These are phyloP conservation scores for Globisporangium middletonii DNA, from an alignment of 352 stramenopile species.

Conservation along the genomic window DNA sequence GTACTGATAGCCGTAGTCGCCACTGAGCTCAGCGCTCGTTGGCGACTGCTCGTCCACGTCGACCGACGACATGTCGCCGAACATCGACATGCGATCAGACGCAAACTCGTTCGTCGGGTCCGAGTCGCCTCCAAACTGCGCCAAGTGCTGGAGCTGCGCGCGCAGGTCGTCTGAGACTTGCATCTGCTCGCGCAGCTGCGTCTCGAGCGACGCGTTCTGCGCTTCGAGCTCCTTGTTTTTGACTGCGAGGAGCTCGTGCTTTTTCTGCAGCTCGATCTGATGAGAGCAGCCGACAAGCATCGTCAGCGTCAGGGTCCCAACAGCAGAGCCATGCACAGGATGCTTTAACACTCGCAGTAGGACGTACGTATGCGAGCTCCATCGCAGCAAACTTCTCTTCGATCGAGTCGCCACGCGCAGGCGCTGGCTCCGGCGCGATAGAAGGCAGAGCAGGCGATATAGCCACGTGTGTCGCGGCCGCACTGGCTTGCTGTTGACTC, in stretches of 20 bases:
- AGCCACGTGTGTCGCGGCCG: background rate
- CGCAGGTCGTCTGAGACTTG: constrained; percentile 57
- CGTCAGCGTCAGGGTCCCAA: background rate
- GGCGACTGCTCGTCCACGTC: constrained; percentile 30
- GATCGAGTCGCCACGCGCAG: constrained; percentile 18
- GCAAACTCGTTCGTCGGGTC: constrained; percentile 45
- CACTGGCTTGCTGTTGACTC: constrained; percentile 6
- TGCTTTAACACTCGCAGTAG: background rate
- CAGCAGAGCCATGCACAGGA: background rate
- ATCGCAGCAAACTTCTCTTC: constrained; percentile 49
- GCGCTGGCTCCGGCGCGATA: constrained; percentile 10
- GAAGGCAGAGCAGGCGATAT: background rate
- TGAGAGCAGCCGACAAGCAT: background rate
- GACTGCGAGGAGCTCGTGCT: constrained; percentile 37
- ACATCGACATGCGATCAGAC: constrained; percentile 44
- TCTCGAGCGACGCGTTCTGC: constrained; percentile 61
- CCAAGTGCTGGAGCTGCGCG: constrained; percentile 62
- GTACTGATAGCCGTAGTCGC: constrained; percentile 37
- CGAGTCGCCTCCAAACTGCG: constrained; percentile 63
- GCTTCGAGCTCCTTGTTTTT: constrained; percentile 47
- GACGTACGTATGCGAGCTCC: constrained; percentile 31
- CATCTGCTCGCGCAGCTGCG: constrained; percentile 56
- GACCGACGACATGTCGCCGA: constrained; percentile 31
- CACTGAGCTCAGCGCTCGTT: constrained; percentile 24
- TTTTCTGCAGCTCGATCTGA: constrained; percentile 47